These are phyloP conservation scores for Zymoseptoria brevis DNA, from an alignment of 2,329 filamentous ascomycete species.

Conservation along the genomic window DNA sequence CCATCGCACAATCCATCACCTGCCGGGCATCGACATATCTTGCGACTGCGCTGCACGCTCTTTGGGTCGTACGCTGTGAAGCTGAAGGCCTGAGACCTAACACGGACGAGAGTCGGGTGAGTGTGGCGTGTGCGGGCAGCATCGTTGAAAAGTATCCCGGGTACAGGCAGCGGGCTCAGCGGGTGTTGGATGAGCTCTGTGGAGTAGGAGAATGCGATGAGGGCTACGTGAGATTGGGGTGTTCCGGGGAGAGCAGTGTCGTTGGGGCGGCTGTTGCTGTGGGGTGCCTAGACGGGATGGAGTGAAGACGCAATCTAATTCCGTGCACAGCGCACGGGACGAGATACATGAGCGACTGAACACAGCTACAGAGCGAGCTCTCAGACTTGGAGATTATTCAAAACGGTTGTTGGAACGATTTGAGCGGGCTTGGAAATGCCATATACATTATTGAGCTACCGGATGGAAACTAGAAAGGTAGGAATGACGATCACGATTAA, in stretches of 20 bases:
- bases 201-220: constrained; percentile 32
- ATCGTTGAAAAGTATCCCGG: constrained; percentile 71
- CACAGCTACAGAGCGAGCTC: too few species aligned
- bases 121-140: constrained; percentile 69
- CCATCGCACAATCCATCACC: constrained; percentile 47
- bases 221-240: constrained; percentile 53
- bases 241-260: constrained; percentile 66
- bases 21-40: constrained; percentile 54
- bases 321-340: too few species aligned
- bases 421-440: neutral
- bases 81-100: constrained; percentile 36
- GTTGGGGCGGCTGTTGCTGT: constrained; percentile 65
- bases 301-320: neutral
- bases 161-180: constrained; percentile 56
- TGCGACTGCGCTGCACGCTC: constrained; percentile 54
- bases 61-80: constrained; percentile 47
- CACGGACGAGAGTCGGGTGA: constrained; percentile 29
- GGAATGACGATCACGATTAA: neutral
- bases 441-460: neutral
- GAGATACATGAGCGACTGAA: too few species aligned
- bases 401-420: neutral
- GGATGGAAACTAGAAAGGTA: neutral
- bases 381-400: neutral
- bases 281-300: constrained; percentile 18
- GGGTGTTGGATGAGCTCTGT: constrained; percentile 53